A percentile compares a stretch with the other conserved stretches of the same genome.
Conservation (phyloP, 2,329 filamentous ascomycete species). For the Calonectria ilicicola region DNA sequence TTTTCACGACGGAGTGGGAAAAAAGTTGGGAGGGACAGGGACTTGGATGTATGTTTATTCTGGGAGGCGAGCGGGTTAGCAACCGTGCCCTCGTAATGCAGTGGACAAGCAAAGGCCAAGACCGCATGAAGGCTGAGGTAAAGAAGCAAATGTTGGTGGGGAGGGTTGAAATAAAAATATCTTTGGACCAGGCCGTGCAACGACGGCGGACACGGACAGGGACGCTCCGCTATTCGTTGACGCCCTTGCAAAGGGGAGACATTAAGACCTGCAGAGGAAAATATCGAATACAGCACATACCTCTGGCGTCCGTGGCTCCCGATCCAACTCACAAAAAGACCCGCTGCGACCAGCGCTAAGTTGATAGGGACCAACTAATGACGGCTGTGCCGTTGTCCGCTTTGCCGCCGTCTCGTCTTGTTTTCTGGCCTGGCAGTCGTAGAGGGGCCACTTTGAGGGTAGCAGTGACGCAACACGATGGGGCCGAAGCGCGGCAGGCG, state of each 20-base stretch:
- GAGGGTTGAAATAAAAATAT: conserved; percentile 20
- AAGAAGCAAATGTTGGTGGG: conserved; percentile 16
- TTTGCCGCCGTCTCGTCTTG: conserved; percentile 36
- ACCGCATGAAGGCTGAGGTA: conserved; percentile 5
- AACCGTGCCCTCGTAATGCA: conserved; percentile 11
- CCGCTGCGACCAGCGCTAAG: conserved; percentile 42
- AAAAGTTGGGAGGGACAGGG: background rate
- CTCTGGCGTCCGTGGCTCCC: conserved; percentile 42
- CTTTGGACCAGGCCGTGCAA: conserved; percentile 32
- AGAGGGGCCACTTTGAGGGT: conserved; percentile 24
- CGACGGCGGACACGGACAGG: conserved; percentile 28
- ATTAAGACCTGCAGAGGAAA: conserved; percentile 30
- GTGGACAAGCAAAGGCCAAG: conserved; percentile 19
- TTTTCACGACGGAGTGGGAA: background rate
- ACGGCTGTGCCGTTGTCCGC: conserved; percentile 44
- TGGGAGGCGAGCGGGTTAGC: conserved; percentile 8
- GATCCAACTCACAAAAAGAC: conserved; percentile 39
- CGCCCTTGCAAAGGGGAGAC: conserved; percentile 36
- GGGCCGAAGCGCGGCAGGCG: conserved; percentile 13
- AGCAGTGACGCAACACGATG: conserved; percentile 30
- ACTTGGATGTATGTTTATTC: conserved; percentile 2
- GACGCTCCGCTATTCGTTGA: conserved; percentile 25
- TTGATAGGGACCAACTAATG: conserved; percentile 37
- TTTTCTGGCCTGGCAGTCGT: conserved; percentile 26
- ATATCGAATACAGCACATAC: conserved; percentile 41